Evolutionary conservation across 2,329 filamentous ascomycete species (phyloP).

Genomic region (Ophiognomonia clavigignenti-juglandacearum): DNA sequence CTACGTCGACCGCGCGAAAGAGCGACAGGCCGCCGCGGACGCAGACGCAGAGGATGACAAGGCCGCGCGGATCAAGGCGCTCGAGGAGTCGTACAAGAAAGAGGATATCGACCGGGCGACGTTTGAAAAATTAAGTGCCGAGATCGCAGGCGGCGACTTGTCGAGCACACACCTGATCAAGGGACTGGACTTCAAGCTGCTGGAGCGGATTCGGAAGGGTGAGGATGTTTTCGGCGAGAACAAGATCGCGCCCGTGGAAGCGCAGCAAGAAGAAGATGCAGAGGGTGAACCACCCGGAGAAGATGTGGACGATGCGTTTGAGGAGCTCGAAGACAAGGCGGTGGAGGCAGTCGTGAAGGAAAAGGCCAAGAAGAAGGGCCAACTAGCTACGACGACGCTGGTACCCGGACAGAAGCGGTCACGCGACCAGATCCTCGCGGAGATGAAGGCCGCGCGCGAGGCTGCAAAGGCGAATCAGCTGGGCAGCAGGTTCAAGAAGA

Average conservation of each 20-base stretch:
- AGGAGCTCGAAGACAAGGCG: slow-evolving; percentile 50
- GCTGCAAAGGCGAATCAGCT: slow-evolving; percentile 52
- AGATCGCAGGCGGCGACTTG: slow-evolving; percentile 80
- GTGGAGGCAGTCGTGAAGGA: slow-evolving; percentile 49
- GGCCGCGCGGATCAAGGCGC: slow-evolving; percentile 64
- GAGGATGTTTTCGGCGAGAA: slow-evolving; percentile 57
- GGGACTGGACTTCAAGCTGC: slow-evolving; percentile 79
- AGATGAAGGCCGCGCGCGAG: slow-evolving; percentile 58
- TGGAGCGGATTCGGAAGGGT: slow-evolving; percentile 63
- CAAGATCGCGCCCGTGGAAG: slow-evolving; percentile 22
- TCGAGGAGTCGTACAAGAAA: slow-evolving; percentile 78
- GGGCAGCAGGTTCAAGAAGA: slow-evolving; percentile 60
- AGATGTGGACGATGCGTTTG: slow-evolving; percentile 64
- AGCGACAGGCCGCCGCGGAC: slow-evolving; percentile 43
- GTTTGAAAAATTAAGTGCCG: slow-evolving; percentile 68
- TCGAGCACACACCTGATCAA: slow-evolving; percentile 83
- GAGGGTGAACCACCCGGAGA: slow-evolving; percentile 47
- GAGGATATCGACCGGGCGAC: slow-evolving; percentile 77
- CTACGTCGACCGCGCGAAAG: slow-evolving; percentile 76
- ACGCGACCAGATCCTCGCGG: slow-evolving; percentile 62
- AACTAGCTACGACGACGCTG: slow-evolving; percentile 48
- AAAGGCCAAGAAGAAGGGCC: slow-evolving; percentile 54
- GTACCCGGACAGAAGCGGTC: slow-evolving; percentile 57
- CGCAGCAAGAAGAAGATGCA: slow-evolving; percentile 44
- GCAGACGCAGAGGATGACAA: slow-evolving; percentile 45